phyloP scores from a whole-genome alignment of 1,284 basidiomycete genomes.

The Fereydounia khargensis region DNA sequence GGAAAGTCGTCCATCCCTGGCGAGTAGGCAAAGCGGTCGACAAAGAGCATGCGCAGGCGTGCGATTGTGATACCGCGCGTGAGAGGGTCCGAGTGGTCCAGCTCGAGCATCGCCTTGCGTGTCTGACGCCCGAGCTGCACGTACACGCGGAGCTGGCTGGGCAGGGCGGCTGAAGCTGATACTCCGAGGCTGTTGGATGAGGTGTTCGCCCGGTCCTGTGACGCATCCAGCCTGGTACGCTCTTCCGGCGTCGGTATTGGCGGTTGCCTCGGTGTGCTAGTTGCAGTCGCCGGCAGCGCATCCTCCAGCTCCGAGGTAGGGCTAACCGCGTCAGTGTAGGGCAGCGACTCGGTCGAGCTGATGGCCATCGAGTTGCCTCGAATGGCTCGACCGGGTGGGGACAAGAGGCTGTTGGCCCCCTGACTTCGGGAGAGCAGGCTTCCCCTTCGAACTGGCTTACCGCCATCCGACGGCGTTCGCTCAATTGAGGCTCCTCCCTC shows the following conservation, averaged over 20 bases:
- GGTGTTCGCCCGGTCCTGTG: constrained; percentile 4
- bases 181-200: not conserved
- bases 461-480: constrained; percentile 1
- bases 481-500: constrained; percentile 1
- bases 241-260: constrained; percentile 4
- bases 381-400: constrained; percentile 4
- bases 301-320: constrained; percentile 9
- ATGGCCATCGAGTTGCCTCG: constrained; percentile 17
- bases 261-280: constrained; percentile 3
- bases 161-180: too few relatives aligned
- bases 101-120: constrained; percentile 76
- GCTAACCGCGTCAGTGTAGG: constrained; percentile 25
- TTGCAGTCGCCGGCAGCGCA: not conserved
- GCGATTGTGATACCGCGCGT: constrained; percentile 65
- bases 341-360: constrained; percentile 40
- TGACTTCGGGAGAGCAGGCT: too few relatives aligned
- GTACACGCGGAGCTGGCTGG: constrained; percentile 64
- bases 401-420: constrained; percentile 5
- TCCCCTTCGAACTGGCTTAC: too few relatives aligned
- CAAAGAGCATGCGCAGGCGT: constrained; percentile 78
- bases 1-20: constrained; percentile 87
- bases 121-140: constrained; percentile 88
- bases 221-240: constrained; percentile 1
- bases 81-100: constrained; percentile 21
- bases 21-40: constrained; percentile 92